phyloP scores from a whole-genome alignment of 345 rosid species.

The Populus tremula region DNA sequence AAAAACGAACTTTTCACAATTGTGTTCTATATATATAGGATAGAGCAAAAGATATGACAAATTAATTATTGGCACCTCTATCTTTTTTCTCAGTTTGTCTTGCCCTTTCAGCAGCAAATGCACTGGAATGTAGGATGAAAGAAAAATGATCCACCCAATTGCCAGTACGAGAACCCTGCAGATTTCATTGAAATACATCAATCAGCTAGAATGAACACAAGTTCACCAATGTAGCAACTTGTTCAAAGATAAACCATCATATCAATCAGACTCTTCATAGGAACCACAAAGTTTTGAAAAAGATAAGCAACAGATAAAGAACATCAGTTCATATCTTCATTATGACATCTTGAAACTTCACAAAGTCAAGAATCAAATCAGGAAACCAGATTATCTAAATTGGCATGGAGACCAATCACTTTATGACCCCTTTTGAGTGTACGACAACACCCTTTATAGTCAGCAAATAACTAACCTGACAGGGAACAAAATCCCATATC shows the following conservation, averaged over 20 bases:
- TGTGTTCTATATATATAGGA: neutral
- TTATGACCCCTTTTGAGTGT: neutral
- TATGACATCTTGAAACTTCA: neutral
- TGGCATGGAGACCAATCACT: neutral
- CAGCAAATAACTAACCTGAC: conserved; percentile 48
- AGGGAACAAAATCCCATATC: conserved; percentile 85
- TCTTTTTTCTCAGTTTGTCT: conserved; percentile 68
- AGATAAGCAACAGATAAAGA: neutral
- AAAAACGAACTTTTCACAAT: neutral
- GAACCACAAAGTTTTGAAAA: neutral
- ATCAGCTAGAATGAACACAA: conserved; percentile 1
- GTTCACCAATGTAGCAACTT: neutral
- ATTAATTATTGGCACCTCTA: conserved; percentile 54
- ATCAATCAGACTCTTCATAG: neutral
- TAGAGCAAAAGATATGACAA: neutral
- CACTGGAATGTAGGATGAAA: conserved; percentile 71
- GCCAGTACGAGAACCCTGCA: conserved; percentile 75
- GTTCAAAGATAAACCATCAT: neutral
- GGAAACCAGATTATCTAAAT: neutral
- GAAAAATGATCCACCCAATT: conserved; percentile 89
- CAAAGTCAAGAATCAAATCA: neutral
- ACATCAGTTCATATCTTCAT: neutral
- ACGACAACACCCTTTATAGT: neutral
- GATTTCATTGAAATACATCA: conserved; percentile 15
- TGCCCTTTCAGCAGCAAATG: conserved; percentile 74